phyloP scores from a whole-genome alignment of 768 basidiomycete genomes.

The Podaxis sp. region DNA sequence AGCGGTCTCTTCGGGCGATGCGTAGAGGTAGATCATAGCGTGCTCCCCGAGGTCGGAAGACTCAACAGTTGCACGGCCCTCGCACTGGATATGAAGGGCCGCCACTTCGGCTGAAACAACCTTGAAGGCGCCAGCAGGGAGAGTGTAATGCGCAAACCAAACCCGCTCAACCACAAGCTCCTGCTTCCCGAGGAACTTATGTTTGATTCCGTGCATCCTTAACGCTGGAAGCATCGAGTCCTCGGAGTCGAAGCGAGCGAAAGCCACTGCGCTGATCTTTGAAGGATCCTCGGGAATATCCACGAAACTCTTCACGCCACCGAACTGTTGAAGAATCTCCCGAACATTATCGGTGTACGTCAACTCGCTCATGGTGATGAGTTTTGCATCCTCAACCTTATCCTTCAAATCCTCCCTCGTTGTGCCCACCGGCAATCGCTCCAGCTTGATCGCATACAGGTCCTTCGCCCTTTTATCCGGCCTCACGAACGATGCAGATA shows the following conservation, averaged over 20 bases:
- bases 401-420: slow-evolving; percentile 30
- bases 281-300: slow-evolving; percentile 28
- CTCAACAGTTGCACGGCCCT: slow-evolving; percentile 15
- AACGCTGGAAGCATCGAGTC: slow-evolving; percentile 21
- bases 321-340: slow-evolving; percentile 31
- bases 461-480: slow-evolving; percentile 32
- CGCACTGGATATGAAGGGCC: slow-evolving; percentile 9
- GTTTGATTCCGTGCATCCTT: slow-evolving; percentile 25
- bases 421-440: slow-evolving; percentile 36
- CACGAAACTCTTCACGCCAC: slow-evolving; percentile 40
- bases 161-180: slow-evolving; percentile 36
- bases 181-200: slow-evolving; percentile 35
- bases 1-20: slow-evolving; percentile 28
- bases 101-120: slow-evolving; percentile 23
- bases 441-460: slow-evolving; percentile 42
- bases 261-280: slow-evolving; percentile 35
- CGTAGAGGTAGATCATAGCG: slow-evolving; percentile 38
- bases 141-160: slow-evolving; percentile 37
- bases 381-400: slow-evolving; percentile 27
- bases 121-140: slow-evolving; percentile 31
- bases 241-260: slow-evolving; percentile 30
- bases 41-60: slow-evolving; percentile 20
- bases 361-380: slow-evolving; percentile 30
- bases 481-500: slow-evolving; percentile 37
- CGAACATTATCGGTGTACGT: slow-evolving; percentile 34